phyloP scores from a whole-genome alignment of 2,329 filamentous ascomycete species.

The Fusarium proliferatum region DNA sequence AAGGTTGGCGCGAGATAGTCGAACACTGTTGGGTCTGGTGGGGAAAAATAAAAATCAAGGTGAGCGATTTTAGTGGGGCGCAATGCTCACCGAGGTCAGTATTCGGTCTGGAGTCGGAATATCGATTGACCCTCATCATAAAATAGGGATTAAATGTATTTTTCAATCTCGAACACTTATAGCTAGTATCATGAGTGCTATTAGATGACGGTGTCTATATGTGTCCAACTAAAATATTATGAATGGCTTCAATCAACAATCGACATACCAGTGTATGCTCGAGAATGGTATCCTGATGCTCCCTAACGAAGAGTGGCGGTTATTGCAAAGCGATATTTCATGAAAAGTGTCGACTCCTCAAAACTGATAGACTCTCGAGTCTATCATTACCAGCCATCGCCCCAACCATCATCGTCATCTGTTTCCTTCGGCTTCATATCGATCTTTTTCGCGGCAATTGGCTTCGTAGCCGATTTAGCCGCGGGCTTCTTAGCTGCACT shows the following conservation, averaged over 20 bases:
- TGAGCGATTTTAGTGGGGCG: conserved; percentile 32
- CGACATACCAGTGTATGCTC: conserved; percentile 13
- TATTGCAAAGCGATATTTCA: conserved; percentile 3
- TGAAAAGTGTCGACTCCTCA: neutral
- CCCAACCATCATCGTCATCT: conserved; percentile 72
- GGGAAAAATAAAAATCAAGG: conserved; percentile 35
- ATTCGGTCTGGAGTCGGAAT: neutral
- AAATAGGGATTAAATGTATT: neutral
- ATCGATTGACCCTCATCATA: neutral
- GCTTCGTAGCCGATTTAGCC: conserved; percentile 57
- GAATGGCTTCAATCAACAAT: conserved; percentile 28
- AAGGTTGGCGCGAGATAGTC: conserved; percentile 50
- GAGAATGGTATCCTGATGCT: conserved; percentile 36
- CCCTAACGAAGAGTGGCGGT: conserved; percentile 1
- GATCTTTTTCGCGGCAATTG: conserved; percentile 71
- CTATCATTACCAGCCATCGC: conserved; percentile 67
- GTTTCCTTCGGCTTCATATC: conserved; percentile 73
- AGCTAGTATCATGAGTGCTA: neutral
- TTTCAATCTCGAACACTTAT: neutral
- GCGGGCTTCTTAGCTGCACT: conserved; percentile 55
- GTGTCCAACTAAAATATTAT: neutral
- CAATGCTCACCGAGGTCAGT: conserved; percentile 18
- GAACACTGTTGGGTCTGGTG: conserved; percentile 1
- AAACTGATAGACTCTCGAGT: neutral
- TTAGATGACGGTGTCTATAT: neutral